Evolutionary conservation across 805 yeast genomes (phyloP).

Genomic region (Saccharomycopsis sp.): DNA sequence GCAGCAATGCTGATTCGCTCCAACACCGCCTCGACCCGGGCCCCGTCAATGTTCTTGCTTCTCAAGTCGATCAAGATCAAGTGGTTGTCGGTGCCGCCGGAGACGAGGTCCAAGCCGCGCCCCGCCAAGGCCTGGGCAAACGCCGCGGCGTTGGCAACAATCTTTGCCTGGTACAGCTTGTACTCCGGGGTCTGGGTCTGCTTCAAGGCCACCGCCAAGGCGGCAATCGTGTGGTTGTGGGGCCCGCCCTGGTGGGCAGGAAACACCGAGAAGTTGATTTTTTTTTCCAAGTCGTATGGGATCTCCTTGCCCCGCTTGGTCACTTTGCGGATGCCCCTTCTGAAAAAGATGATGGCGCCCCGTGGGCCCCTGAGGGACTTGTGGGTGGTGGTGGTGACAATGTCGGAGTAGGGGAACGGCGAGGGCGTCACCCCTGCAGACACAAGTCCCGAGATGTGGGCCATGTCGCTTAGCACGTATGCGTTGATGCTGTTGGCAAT

Average conservation of each 20-base stretch:
- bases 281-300: conserved; percentile 83
- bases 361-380: conserved; percentile 98
- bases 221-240: conserved; percentile 97
- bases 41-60: conserved; percentile 90
- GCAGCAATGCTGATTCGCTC: conserved; percentile 92
- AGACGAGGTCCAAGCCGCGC: conserved; percentile 67
- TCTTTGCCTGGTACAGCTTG: conserved; percentile 82
- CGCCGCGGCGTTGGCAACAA: conserved; percentile 77
- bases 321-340: conserved; percentile 85
- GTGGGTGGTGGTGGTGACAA: conserved; percentile 98
- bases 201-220: conserved; percentile 91
- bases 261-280: conserved; percentile 96
- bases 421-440: conserved; percentile 94
- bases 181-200: conserved; percentile 90
- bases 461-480: conserved; percentile 94
- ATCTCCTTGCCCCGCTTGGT: conserved; percentile 89
- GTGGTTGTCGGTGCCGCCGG: conserved; percentile 96
- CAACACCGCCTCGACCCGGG: conserved; percentile 90
- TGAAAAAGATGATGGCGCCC: conserved; percentile 99
- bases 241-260: conserved; percentile 99
- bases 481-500: conserved; percentile 98
- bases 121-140: conserved; percentile 60
- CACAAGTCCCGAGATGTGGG: conserved; percentile 92
- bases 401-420: conserved; percentile 95
- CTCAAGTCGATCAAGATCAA: conserved; percentile 86